These are phyloP conservation scores for Thielaviopsis populi DNA, from an alignment of 2,329 filamentous ascomycete genomes.

Conservation along the genomic window DNA sequence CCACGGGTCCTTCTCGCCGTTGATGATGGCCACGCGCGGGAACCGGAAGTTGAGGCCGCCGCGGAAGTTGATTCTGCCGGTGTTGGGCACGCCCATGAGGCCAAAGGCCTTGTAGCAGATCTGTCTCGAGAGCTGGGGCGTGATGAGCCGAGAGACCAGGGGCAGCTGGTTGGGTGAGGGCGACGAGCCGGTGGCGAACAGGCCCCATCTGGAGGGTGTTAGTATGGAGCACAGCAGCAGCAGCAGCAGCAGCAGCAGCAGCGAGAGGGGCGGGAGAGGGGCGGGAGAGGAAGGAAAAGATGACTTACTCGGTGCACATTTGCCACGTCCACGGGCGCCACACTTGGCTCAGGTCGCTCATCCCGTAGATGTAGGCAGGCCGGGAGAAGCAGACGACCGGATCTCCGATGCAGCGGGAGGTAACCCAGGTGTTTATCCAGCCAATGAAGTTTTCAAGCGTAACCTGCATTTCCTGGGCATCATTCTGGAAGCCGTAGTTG, in stretches of 20 bases:
- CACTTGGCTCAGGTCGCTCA: constrained; percentile 12
- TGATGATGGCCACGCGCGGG: constrained; percentile 60
- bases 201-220: constrained; percentile 49
- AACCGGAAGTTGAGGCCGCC: constrained; percentile 61
- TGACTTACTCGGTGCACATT: constrained; percentile 37
- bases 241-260: no score
- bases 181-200: constrained; percentile 56
- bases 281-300: not conserved
- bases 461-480: constrained; percentile 27
- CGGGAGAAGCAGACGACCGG: constrained; percentile 29
- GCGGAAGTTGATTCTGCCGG: constrained; percentile 57
- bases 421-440: constrained; percentile 24
- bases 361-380: constrained; percentile 21
- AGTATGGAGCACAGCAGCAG: constrained; percentile 11
- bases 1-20: constrained; percentile 71
- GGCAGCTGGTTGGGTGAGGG: constrained; percentile 49
- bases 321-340: constrained; percentile 34
- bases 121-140: constrained; percentile 44
- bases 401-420: constrained; percentile 19
- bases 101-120: constrained; percentile 57
- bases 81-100: constrained; percentile 46
- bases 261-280: not conserved
- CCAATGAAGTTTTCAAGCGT: constrained; percentile 40
- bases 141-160: constrained; percentile 55
- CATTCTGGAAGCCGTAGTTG: constrained; percentile 28